phyloP scores from a whole-genome alignment of 2,329 filamentous ascomycete species.

The Apiospora arundinis region DNA sequence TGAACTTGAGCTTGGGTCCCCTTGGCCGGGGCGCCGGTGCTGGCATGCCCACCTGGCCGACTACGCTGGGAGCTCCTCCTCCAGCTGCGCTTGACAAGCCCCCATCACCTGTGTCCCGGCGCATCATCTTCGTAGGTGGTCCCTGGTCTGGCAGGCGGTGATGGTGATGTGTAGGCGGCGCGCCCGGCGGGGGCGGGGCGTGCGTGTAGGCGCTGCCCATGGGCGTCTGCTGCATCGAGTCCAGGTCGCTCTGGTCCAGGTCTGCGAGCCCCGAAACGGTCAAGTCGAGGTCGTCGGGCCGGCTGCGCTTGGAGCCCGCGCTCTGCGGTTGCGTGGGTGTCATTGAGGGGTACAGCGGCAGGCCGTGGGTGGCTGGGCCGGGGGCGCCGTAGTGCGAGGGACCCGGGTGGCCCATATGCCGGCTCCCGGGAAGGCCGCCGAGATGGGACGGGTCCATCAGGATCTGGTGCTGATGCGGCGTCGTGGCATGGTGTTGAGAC shows the following conservation, averaged over 20 bases:
- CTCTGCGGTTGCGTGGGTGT: slow-evolving; percentile 45
- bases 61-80: slow-evolving; percentile 78
- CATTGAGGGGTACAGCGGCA: slow-evolving; percentile 60
- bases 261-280: slow-evolving; percentile 57
- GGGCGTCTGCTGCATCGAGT: slow-evolving; percentile 59
- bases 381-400: slow-evolving; percentile 59
- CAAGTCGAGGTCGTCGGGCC: slow-evolving; percentile 65
- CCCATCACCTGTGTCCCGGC: slow-evolving; percentile 58
- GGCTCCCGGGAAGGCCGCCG: slow-evolving; percentile 52
- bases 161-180: slow-evolving; percentile 75
- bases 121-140: slow-evolving; percentile 71
- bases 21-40: slow-evolving; percentile 79
- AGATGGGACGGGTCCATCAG: slow-evolving; percentile 64
- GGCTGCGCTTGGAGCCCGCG: slow-evolving; percentile 55
- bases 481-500: slow-evolving; percentile 50
- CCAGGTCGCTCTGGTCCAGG: slow-evolving; percentile 61
- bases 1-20: slow-evolving; percentile 93
- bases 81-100: slow-evolving; percentile 45
- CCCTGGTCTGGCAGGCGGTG: slow-evolving; percentile 79
- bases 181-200: slow-evolving; percentile 42
- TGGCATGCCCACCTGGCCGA: slow-evolving; percentile 88
- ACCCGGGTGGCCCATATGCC: slow-evolving; percentile 57
- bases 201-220: slow-evolving; percentile 60
- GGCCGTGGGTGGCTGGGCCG: slow-evolving; percentile 51
- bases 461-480: slow-evolving; percentile 57